Evolutionary conservation across 1,139 yeast species (phyloP).

Genomic region (Insectozyma bohioensis): DNA sequence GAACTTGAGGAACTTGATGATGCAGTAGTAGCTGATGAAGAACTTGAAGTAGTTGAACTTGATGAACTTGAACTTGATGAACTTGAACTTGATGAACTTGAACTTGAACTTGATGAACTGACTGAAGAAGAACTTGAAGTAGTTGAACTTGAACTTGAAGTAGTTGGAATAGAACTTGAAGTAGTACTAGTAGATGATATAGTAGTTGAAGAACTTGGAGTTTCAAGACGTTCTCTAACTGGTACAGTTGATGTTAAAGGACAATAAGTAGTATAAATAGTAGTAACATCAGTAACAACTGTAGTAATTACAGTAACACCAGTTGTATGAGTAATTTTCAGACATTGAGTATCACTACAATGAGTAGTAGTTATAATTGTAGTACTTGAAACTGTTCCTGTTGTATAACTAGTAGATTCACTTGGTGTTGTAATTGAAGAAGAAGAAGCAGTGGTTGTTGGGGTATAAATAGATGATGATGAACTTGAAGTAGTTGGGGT

Average conservation of each 20-base stretch:
- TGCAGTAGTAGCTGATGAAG: slow-evolving; percentile 6
- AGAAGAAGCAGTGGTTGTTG: not conserved
- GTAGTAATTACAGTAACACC: slow-evolving; percentile 30
- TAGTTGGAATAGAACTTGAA: not conserved
- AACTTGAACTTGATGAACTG: not conserved
- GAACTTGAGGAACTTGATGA: not conserved
- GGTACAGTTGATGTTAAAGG: slow-evolving; percentile 13
- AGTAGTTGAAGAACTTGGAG: slow-evolving; percentile 1
- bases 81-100: slow-evolving; percentile 1
- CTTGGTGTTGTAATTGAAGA: not conserved
- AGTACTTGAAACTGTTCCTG: slow-evolving; percentile 21
- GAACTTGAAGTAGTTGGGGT: not conserved
- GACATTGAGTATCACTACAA: slow-evolving; percentile 39
- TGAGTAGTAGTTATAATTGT: slow-evolving; percentile 45
- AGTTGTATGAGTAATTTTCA: slow-evolving; percentile 29
- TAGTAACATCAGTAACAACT: slow-evolving; percentile 25
- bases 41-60: slow-evolving; percentile 3
- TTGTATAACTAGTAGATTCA: slow-evolving; percentile 12
- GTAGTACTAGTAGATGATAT: not conserved
- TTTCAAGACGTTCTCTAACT: not conserved
- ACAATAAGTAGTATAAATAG: slow-evolving; percentile 20
- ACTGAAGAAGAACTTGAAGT: slow-evolving; percentile 1
- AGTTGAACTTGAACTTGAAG: not conserved
- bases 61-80: not conserved
- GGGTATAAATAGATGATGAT: not conserved